Evolutionary conservation across 176 grass and related monocot genomes (phyloP), one percentile per base, ranked within the genome.

Genomic region (Triticum timopheevii): DNA sequence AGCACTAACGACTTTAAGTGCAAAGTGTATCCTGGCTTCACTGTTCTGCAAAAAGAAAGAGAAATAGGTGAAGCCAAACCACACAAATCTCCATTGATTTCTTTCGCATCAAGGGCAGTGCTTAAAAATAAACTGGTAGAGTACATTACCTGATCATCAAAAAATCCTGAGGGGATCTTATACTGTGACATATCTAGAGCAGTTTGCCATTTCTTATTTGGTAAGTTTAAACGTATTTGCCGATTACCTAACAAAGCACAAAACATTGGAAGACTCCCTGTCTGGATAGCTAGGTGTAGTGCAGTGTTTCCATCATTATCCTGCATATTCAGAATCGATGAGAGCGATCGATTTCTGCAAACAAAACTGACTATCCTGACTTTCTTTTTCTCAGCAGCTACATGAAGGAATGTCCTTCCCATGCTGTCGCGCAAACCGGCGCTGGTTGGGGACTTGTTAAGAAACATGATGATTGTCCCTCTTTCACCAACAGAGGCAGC

Each of bases 391-490:
- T 71, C 68, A n/a, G 68, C 35, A n/a, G 68, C 68, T 12, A 71
- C 35, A 71, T 40, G 68, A 71, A 71, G 35, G 68, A 71, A 71
- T 40, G 68, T 71, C 68, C 68, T 71, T 71, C 68, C 68, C 68
- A 71, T 71, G 13, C 0, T 71, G 20, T 39, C 68, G 3, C 11
- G 68, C 35, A 71, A 71, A 71, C 34, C 35, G 5, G 68, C 19
- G 12, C 34, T n/a, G 20, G 9, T 40, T 71, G 68, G 9, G 47
- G 17, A 39, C 68, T 39, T 71, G 3, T 70, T 12, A 39, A 71
- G 10, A 40, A 71, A 71, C 68, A 71, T 71, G 34, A 38, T n/a
- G 9, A 71, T 1, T 71, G 68, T 71, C 68, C 68, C 35, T 71
- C 68, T 71, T 71, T 71, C 35, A 39, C 68, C 68, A 4, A 40